Evolutionary conservation across 495 filamentous ascomycete species (phyloP).

Genomic region (Neurospora discreta): DNA sequence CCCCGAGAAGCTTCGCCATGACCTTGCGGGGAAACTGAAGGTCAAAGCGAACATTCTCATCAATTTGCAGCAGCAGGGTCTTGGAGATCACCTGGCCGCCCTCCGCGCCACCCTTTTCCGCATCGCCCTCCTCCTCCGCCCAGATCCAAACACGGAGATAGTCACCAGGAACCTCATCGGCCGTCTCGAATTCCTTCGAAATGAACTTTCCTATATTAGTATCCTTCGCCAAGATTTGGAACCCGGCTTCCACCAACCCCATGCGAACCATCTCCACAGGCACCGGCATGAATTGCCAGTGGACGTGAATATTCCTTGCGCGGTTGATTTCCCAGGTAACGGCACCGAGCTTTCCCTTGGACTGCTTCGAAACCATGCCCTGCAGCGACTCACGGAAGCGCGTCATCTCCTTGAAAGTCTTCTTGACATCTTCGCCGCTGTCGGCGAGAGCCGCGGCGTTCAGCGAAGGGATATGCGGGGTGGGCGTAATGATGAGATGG

Average conservation of each 20-base stretch:
- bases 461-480: slow-evolving; percentile 48
- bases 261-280: slow-evolving; percentile 48
- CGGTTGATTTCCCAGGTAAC: slow-evolving; percentile 89
- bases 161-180: slow-evolving; percentile 44
- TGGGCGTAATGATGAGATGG: slow-evolving; percentile 86
- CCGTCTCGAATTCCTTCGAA: slow-evolving; percentile 25
- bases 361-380: slow-evolving; percentile 48
- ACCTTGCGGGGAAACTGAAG: slow-evolving; percentile 62
- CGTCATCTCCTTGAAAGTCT: slow-evolving; percentile 66
- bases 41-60: slow-evolving; percentile 40
- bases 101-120: slow-evolving; percentile 14
- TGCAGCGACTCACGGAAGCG: slow-evolving; percentile 64
- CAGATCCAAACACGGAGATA: slow-evolving; percentile 83
- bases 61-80: slow-evolving; percentile 37
- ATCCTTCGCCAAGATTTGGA: slow-evolving; percentile 76
- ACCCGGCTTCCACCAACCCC: slow-evolving; percentile 69
- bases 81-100: slow-evolving; percentile 31
- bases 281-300: slow-evolving; percentile 92
- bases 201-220: slow-evolving; percentile 50
- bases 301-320: slow-evolving; percentile 64
- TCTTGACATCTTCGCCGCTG: slow-evolving; percentile 29
- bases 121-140: slow-evolving; percentile 29
- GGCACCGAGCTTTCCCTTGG: slow-evolving; percentile 51
- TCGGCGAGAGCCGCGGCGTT: slow-evolving; percentile 46
- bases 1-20: slow-evolving; percentile 71